Percentiles rank a stretch among this genome's conserved stretches.
phyloP scores from a whole-genome alignment of 306 rosid species.

The Lathyrus tuberosus region DNA sequence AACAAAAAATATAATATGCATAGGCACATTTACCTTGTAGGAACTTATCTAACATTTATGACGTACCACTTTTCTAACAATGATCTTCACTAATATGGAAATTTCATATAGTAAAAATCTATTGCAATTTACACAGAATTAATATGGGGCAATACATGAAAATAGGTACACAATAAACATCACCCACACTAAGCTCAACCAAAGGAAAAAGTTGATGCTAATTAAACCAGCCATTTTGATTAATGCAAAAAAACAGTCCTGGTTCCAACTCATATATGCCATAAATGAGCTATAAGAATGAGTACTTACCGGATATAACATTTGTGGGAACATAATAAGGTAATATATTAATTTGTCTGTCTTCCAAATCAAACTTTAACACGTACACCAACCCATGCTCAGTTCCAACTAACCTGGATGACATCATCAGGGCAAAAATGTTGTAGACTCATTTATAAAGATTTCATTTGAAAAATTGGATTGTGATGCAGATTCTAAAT shows the following conservation, averaged over 20 bases:
- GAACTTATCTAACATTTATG: constrained; percentile 26
- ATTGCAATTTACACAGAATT: constrained; percentile 16
- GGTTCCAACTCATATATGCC: constrained; percentile 32
- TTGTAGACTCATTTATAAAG: constrained; percentile 26
- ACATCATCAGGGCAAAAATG: constrained; percentile 40
- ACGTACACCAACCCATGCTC: constrained; percentile 79
- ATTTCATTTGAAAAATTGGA: constrained; percentile 34
- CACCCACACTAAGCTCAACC: constrained; percentile 21
- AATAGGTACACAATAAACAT: constrained; percentile 24
- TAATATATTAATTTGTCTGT: constrained; percentile 54
- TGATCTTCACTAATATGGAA: constrained; percentile 17
- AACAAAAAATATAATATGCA: constrained; percentile 14
- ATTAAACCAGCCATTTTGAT: constrained; percentile 23
- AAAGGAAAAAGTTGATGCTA: constrained; percentile 28
- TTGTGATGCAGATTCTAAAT: constrained; percentile 36
- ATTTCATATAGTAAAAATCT: constrained; percentile 10
- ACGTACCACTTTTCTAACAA: constrained; percentile 9
- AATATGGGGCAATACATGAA: constrained; percentile 22
- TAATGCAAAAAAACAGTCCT: constrained; percentile 12
- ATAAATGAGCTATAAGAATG: constrained; percentile 36
- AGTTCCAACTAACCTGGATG: constrained; percentile 77
- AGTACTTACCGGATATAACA: constrained; percentile 68
- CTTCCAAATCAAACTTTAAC: constrained; percentile 60
- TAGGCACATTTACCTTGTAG: neutral
- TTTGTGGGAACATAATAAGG: constrained; percentile 80